Conservation (phyloP, 768 basidiomycete species). For the Trametes meyenii region DNA sequence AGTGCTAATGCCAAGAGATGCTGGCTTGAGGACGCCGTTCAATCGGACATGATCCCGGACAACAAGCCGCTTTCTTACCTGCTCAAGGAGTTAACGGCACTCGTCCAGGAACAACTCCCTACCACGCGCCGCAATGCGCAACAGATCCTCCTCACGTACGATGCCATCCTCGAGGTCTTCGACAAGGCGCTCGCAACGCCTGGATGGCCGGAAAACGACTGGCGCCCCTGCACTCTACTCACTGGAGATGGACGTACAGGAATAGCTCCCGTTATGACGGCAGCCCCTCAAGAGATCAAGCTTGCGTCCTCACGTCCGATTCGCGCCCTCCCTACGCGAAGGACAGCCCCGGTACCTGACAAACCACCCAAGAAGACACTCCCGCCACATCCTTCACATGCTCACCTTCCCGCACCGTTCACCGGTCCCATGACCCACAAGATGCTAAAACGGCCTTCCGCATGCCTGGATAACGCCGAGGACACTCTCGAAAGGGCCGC, state of each 20-base stretch:
- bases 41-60: not conserved
- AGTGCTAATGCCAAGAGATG: not conserved
- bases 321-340: too few species aligned
- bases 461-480: too few species aligned
- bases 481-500: too few species aligned
- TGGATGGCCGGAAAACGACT: not conserved
- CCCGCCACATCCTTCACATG: too few species aligned
- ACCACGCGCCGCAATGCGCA: not conserved
- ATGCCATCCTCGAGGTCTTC: not conserved
- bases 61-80: not conserved
- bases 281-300: too few species aligned
- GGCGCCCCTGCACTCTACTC: not conserved
- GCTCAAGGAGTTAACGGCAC: not conserved
- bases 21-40: not conserved
- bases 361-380: too few species aligned
- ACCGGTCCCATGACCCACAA: too few species aligned
- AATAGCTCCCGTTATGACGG: not conserved
- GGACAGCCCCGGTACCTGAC: too few species aligned
- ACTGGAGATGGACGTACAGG: not conserved
- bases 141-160: not conserved
- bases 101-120: not conserved
- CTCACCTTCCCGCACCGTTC: too few species aligned
- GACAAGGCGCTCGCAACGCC: not conserved
- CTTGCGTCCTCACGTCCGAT: too few species aligned
- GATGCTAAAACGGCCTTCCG: too few species aligned